Base-by-base conservation (phyloP, 2,329 filamentous ascomycete species). In the Cadophora gregata region DNA sequence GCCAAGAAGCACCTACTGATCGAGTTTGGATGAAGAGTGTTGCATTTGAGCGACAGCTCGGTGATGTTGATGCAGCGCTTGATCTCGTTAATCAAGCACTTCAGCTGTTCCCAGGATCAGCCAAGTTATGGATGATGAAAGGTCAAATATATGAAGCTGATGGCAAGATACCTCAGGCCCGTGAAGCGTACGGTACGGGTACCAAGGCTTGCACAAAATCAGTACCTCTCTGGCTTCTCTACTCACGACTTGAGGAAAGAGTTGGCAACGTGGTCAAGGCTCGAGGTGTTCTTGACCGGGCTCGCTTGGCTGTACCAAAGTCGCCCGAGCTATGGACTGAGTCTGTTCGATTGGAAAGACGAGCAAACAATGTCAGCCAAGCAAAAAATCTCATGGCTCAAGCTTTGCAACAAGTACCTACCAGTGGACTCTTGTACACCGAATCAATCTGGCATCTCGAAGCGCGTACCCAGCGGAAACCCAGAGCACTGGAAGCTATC, bases 81-180 rank as follows among this genome's bases (percentile, higher is more conserved):
- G 92, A 96, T 74, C 88, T 99, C 12, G 92, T 92, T 51, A 93
- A 94, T 67, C 90, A 96, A 77, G 96, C 91, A 1, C 82, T 99
- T 42, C 90, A 94, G 71, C 85, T 93, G 10, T 99, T 97, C 81
- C 95, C 96, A 0, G 87, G 89, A 53, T 88, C 91, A 14, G 86
- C 93, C 62, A 98, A 98, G 80, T 85, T 99, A 27, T 97, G 95
- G 90, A 97, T 98, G 92, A 92, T 97, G 83, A 99, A 99, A 80
- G 96, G 96, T 0, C 96, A 99, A 77, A 96, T 98, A 69, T 99
- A 99, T 83, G 92, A 97, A 76, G 86, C 89, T 51, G 85, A 93
- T 56, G 89, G 87, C 73, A 93, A 93, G 80, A 81, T 91, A 16
- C 89, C 91, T 0, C 92, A 96, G 79, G 96, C 96, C 3, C 88